Evolutionary conservation across 768 basidiomycete species (phyloP), one percentile per base, ranked within the genome.

Genomic region (Termitomyces sp.): DNA sequence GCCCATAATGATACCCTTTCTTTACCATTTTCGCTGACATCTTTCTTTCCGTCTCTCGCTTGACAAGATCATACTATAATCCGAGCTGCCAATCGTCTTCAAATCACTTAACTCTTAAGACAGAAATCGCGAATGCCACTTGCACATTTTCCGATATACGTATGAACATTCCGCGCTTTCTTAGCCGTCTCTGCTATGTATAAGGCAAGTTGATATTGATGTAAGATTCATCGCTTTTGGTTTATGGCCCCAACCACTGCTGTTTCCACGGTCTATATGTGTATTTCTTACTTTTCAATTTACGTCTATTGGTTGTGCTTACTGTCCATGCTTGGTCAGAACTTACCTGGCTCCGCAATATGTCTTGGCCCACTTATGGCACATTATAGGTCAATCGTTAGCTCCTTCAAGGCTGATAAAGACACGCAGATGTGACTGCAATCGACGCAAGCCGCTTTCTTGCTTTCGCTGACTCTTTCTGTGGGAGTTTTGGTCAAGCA

Each of bases 111-210:
- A 52, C 10, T 13, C 9, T n/a, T 26, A 46, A 14, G 35, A 18
- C 11, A 20, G 26, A 44, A 58, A 41, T 16, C n/a, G 1, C 35
- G 4, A 24, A 52, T 18, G 16, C 9, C 7, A 40, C n/a, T 33
- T 52, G 56, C 26, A 58, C 44, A 62, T 60, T 58, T 36, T 56
- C 60, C 63, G 56, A 62, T 32, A 46, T 55, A 60, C 48, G 41
- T 45, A 57, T 46, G 54, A 55, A 33, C 22, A 26, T 52, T 20
- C 38, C 11, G 6, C 38, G 6, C 5, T 40, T 44, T 5, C 28
- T 35, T 33, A 1, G 18, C 20, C 16, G 10, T n/a, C 35, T 44
- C 20, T 18, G 18, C n/a, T 26, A n/a, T 41, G 1, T 22, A 48
- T 14, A 10, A 38, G 3, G 28, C 33, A 56, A 56, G 22, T 24